Base-by-base conservation (phyloP, 768 basidiomycete genomes). In the Kwoniella shandongensis region DNA sequence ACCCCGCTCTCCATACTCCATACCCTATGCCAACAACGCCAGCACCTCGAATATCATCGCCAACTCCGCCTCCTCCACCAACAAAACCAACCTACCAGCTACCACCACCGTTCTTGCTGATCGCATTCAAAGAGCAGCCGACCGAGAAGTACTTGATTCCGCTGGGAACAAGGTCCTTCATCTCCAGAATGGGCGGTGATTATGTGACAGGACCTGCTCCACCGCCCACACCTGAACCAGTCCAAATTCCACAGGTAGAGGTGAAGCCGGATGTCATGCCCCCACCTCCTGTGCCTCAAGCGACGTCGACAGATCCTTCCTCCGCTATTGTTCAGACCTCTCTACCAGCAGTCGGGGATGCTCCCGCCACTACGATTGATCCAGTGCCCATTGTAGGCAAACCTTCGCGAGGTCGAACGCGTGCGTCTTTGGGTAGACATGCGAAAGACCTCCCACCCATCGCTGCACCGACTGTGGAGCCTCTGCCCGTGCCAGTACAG, bases 91-190 rank as follows among this genome's bases (percentile, higher is more conserved):
- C 45, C 1, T 72, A 69, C 41, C 65, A 65, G 12, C 56, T 61
- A 8, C 62, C 68, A 6, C 63, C 68, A 22, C 68, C 68, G 3
- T 73, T 73, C 38, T 53, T 73, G 12, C 58, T 70, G 11, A 22
- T 73, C 1, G 62, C 68, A 1, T 73, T 73, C 66, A 66, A 65
- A 38, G 71, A 73, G 20, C 36, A 46, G 7, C 60, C 61, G 8
- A 70, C 68, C 1, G 71, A 73, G 49, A 73, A 73, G 39, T 70
- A 50, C 35, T 39, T 70, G 13, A 25, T 73, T 5, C 71, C 71
- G 1, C 48, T 73, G 4, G 71, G 71, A 3, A 22, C 39, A 2
- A 45, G 52, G 10, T 66, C 68, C 15, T 68, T 51, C 26, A 54
- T 73, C 26, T 68, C 68, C 1, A 49, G 71, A 15, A 45, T 66